phyloP scores from a whole-genome alignment of 1,139 yeast species.

The Nakaseomyces kungkrabaensis region DNA sequence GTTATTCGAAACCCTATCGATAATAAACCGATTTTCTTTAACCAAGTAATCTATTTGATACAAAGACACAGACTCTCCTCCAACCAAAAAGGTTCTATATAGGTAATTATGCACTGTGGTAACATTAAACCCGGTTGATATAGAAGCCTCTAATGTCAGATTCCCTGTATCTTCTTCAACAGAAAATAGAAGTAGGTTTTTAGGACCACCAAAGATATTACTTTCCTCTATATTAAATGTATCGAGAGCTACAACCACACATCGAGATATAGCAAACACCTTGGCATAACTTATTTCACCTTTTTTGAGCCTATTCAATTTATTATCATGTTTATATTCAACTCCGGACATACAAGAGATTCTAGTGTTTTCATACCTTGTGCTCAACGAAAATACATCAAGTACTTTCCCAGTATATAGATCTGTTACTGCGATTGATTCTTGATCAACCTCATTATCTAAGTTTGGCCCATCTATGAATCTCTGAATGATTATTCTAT shows the following conservation, averaged over 20 bases:
- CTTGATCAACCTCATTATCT: neutral
- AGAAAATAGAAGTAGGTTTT: slow-evolving; percentile 20
- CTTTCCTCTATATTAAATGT: slow-evolving; percentile 20
- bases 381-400: neutral
- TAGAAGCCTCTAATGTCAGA: slow-evolving; percentile 14
- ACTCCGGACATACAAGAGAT: slow-evolving; percentile 17
- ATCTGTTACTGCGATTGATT: neutral
- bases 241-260: slow-evolving; percentile 21
- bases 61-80: slow-evolving; percentile 18
- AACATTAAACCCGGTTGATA: slow-evolving; percentile 12
- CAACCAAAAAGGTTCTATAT: slow-evolving; percentile 13
- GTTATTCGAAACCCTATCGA: slow-evolving; percentile 12
- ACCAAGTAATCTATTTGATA: slow-evolving; percentile 20
- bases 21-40: slow-evolving; percentile 19
- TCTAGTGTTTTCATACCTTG: slow-evolving; percentile 13
- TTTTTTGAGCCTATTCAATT: neutral
- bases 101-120: slow-evolving; percentile 14
- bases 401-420: neutral
- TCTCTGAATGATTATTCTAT: neutral
- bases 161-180: slow-evolving; percentile 21
- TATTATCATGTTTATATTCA: slow-evolving; percentile 7
- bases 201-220: slow-evolving; percentile 8
- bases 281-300: slow-evolving; percentile 16
- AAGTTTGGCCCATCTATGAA: neutral
- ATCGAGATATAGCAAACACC: slow-evolving; percentile 13